Percentiles rank a stretch among this genome's conserved stretches.
phyloP scores from a whole-genome alignment of 176 grass and related monocot species.

The Saccharum spontaneum region DNA sequence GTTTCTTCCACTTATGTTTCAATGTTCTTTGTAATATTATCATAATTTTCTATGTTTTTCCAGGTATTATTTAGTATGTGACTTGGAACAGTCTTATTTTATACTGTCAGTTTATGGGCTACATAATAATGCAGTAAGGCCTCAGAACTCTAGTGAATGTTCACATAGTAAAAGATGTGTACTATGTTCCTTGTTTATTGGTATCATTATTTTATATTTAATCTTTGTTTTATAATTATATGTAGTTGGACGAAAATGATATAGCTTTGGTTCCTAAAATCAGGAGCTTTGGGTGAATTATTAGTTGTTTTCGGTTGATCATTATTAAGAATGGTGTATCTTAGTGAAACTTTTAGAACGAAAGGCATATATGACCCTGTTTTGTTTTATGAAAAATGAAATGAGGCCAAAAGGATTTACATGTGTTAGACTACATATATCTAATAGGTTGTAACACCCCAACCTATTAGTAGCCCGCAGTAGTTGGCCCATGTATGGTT shows the following conservation, averaged over 20 bases:
- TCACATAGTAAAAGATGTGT: slow-evolving; percentile 17
- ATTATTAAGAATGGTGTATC: neutral
- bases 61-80: slow-evolving; percentile 75
- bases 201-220: neutral
- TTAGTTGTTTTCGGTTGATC: neutral
- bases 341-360: neutral
- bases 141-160: neutral
- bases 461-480: neutral
- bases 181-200: neutral
- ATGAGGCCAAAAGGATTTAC: neutral
- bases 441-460: neutral
- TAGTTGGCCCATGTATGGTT: neutral
- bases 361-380: neutral
- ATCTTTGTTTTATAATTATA: slow-evolving; percentile 4
- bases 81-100: slow-evolving; percentile 59
- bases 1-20: slow-evolving; percentile 17
- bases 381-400: neutral
- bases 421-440: no score
- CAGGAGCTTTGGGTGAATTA: neutral
- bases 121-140: slow-evolving; percentile 65
- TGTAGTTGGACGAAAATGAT: neutral
- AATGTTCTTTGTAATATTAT: neutral
- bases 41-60: slow-evolving; percentile 19
- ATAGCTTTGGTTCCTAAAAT: neutral
- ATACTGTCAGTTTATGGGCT: slow-evolving; percentile 71